Conservation (phyloP, 2,329 filamentous ascomycete genomes). For the Aspergillus fischeri region DNA sequence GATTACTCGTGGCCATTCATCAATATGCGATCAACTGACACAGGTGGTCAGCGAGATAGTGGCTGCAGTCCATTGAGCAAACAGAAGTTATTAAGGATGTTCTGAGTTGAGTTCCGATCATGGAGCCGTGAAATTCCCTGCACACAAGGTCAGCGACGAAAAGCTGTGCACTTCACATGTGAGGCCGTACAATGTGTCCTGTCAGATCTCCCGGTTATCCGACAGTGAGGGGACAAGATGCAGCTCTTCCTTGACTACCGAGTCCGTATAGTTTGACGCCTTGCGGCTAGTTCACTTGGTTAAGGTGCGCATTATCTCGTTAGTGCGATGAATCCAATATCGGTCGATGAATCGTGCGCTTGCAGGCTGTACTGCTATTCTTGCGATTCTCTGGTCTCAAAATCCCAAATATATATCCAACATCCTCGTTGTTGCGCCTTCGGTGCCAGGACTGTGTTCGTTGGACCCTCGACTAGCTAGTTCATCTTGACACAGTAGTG, state of each 20-base stretch:
- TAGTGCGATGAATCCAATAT: background rate
- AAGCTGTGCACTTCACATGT: background rate
- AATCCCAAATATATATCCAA: background rate
- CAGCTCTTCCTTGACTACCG: background rate
- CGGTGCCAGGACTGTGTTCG: too few species aligned
- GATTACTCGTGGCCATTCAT: background rate
- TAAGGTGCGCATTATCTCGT: background rate
- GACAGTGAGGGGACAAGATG: background rate
- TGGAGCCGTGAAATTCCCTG: background rate
- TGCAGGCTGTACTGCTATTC: background rate
- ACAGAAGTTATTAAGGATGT: background rate
- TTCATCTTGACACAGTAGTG: background rate
- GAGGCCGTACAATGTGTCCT: background rate
- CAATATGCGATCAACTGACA: background rate
- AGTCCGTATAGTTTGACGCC: background rate
- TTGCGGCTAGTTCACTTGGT: background rate
- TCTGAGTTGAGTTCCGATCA: background rate
- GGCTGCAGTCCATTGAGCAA: background rate
- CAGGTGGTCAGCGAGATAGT: background rate
- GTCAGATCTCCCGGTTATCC: background rate
- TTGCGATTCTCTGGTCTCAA: background rate
- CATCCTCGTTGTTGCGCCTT: too few species aligned
- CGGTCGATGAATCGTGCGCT: background rate
- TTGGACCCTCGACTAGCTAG: too few species aligned
- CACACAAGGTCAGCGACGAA: background rate